Conservation (phyloP, 2,329 filamentous ascomycete species). For the Clonostachys chloroleuca region DNA sequence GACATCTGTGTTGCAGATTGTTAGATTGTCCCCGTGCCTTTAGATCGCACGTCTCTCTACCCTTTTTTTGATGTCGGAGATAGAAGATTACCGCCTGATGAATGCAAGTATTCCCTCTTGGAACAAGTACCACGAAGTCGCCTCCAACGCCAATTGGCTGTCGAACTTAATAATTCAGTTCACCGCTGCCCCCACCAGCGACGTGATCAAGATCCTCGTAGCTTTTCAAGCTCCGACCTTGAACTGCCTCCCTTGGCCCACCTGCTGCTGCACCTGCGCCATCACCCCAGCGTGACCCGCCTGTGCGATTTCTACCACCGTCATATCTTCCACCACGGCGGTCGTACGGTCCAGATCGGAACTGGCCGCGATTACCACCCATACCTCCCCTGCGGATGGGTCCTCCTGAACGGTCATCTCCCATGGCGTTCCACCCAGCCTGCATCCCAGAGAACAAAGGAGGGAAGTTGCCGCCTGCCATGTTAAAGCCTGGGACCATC, state of each 20-base stretch:
- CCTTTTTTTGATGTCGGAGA: no score
- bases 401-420: slow-evolving; percentile 61
- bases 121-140: no score
- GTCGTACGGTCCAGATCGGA: slow-evolving; percentile 70
- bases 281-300: slow-evolving; percentile 64
- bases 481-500: slow-evolving; percentile 57
- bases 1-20: no score
- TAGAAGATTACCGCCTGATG: no score
- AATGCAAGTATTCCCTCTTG: no score
- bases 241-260: slow-evolving; percentile 85
- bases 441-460: slow-evolving; percentile 51
- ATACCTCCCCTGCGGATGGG: slow-evolving; percentile 65
- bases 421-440: slow-evolving; percentile 38
- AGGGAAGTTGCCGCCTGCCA: slow-evolving; percentile 39
- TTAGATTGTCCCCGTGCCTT: no score
- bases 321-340: slow-evolving; percentile 55
- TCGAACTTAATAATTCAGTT: slow-evolving; percentile 75
- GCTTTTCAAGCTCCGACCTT: slow-evolving; percentile 89
- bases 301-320: slow-evolving; percentile 44
- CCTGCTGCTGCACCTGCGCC: slow-evolving; percentile 73
- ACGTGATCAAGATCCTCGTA: slow-evolving; percentile 96
- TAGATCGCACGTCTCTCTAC: no score
- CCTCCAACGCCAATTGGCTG: neutral
- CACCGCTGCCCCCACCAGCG: slow-evolving; percentile 67
- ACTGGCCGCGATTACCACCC: slow-evolving; percentile 45